phyloP scores from a whole-genome alignment of 2,329 filamentous ascomycete genomes.

The Alternaria triticina region DNA sequence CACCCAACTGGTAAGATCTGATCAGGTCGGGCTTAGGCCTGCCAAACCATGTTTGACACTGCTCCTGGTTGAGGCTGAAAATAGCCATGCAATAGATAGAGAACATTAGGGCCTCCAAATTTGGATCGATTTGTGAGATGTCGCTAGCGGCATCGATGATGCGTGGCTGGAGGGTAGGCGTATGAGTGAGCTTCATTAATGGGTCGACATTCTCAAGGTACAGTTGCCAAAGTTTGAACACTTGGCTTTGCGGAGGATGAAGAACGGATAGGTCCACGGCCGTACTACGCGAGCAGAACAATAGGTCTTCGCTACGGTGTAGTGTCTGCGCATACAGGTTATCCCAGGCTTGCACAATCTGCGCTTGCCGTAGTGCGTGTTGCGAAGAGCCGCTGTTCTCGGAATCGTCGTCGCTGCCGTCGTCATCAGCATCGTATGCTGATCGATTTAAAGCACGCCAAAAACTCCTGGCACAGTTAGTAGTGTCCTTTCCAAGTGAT shows the following conservation, averaged over 20 bases:
- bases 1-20: slow-evolving; percentile 64
- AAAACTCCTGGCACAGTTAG: slow-evolving; percentile 23
- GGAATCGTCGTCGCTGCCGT: slow-evolving; percentile 2
- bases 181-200: slow-evolving; percentile 37
- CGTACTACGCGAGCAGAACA: slow-evolving; percentile 59
- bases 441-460: slow-evolving; percentile 33
- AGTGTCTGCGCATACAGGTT: slow-evolving; percentile 25
- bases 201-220: slow-evolving; percentile 62
- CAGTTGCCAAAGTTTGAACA: slow-evolving; percentile 75
- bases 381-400: slow-evolving; percentile 11
- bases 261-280: slow-evolving; percentile 67
- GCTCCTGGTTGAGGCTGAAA: slow-evolving; percentile 62
- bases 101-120: slow-evolving; percentile 61
- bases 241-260: slow-evolving; percentile 70
- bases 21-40: slow-evolving; percentile 60
- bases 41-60: slow-evolving; percentile 61
- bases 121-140: slow-evolving; percentile 60
- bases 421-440: slow-evolving; percentile 2
- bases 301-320: slow-evolving; percentile 55
- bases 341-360: slow-evolving; percentile 56
- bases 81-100: slow-evolving; percentile 41
- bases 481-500: background rate
- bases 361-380: slow-evolving; percentile 15
- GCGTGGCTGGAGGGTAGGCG: slow-evolving; percentile 57
- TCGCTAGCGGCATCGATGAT: slow-evolving; percentile 64